Evolutionary conservation across 306 rosid species (phyloP).

Genomic region (Sindora glabra): DNA sequence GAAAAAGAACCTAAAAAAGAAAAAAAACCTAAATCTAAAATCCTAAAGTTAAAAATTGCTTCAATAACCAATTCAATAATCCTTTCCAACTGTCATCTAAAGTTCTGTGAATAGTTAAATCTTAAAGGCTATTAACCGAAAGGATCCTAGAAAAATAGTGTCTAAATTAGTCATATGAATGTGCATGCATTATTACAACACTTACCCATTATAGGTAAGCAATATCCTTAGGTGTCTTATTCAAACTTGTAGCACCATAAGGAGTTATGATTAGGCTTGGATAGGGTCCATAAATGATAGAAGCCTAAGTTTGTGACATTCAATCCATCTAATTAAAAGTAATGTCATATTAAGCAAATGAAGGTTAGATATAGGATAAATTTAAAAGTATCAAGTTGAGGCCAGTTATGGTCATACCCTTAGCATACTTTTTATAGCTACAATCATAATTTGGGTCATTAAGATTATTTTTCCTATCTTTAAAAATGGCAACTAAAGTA

Average conservation of each 20-base stretch:
- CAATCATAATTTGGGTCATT: conserved; percentile 90
- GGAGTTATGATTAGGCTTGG: conserved; percentile 47
- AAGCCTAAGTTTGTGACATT: conserved; percentile 50
- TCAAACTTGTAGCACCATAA: conserved; percentile 46
- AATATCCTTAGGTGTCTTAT: conserved; percentile 53
- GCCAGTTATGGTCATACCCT: conserved; percentile 52
- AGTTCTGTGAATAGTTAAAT: conserved; percentile 78
- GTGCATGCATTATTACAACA: conserved; percentile 81
- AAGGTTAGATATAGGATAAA: conserved; percentile 60
- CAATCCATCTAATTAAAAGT: conserved; percentile 54
- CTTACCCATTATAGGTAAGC: conserved; percentile 74
- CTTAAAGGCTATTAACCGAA: conserved; percentile 83
- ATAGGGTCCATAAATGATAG: conserved; percentile 48
- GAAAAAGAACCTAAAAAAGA: conserved; percentile 13
- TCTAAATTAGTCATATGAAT: conserved; percentile 71
- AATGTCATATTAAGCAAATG: conserved; percentile 64
- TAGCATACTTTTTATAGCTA: conserved; percentile 75
- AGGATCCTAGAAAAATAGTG: conserved; percentile 84
- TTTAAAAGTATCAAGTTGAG: conserved; percentile 59
- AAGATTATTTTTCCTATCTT: conserved; percentile 84
- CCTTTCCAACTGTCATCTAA: conserved; percentile 25
- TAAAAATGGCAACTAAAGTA: conserved; percentile 80
- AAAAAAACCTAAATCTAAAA: conserved; percentile 20
- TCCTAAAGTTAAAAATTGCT: conserved; percentile 21
- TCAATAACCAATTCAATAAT: conserved; percentile 25